These are phyloP conservation scores for Senna siamea DNA, from an alignment of 306 rosid species.

Conservation along the genomic window DNA sequence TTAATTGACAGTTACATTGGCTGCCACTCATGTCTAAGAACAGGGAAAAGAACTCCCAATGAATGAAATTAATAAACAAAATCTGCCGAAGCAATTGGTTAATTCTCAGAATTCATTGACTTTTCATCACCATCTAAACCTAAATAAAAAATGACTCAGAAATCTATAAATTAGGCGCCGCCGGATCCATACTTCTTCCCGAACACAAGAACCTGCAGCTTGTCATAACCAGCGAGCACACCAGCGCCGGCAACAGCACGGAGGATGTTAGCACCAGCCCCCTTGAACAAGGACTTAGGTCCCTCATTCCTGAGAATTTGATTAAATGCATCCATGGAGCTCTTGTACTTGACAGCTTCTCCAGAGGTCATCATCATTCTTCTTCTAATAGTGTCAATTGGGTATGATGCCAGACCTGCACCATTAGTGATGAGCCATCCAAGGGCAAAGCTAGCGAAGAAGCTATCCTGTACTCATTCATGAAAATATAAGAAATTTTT, in stretches of 20 bases:
- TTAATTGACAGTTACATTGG: slow-evolving; percentile 39
- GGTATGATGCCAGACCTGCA: slow-evolving; percentile 89
- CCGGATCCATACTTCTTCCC: slow-evolving; percentile 92
- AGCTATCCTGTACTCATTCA: slow-evolving; percentile 60
- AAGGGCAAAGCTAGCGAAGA: slow-evolving; percentile 82
- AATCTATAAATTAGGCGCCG: slow-evolving; percentile 49
- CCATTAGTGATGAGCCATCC: slow-evolving; percentile 69
- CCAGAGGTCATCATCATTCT: slow-evolving; percentile 99
- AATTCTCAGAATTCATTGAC: slow-evolving; percentile 41
- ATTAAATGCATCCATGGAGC: slow-evolving; percentile 71
- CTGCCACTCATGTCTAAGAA: slow-evolving; percentile 37
- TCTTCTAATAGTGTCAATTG: slow-evolving; percentile 90
- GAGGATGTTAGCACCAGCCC: slow-evolving; percentile 92
- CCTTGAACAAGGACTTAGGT: slow-evolving; percentile 84
- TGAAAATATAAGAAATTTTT: too few relatives aligned
- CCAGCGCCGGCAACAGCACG: slow-evolving; percentile 92
- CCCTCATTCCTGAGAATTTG: slow-evolving; percentile 90
- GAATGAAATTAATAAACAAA: slow-evolving; percentile 57
- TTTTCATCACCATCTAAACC: slow-evolving; percentile 61
- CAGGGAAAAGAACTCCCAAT: slow-evolving; percentile 37
- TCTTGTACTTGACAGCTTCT: slow-evolving; percentile 90
- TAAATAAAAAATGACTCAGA: slow-evolving; percentile 15
- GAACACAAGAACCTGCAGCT: slow-evolving; percentile 67
- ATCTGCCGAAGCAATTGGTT: slow-evolving; percentile 49
- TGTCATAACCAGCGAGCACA: slow-evolving; percentile 91